Base-by-base conservation (phyloP, 768 basidiomycete species). In the Clitopilus hobsonii region DNA sequence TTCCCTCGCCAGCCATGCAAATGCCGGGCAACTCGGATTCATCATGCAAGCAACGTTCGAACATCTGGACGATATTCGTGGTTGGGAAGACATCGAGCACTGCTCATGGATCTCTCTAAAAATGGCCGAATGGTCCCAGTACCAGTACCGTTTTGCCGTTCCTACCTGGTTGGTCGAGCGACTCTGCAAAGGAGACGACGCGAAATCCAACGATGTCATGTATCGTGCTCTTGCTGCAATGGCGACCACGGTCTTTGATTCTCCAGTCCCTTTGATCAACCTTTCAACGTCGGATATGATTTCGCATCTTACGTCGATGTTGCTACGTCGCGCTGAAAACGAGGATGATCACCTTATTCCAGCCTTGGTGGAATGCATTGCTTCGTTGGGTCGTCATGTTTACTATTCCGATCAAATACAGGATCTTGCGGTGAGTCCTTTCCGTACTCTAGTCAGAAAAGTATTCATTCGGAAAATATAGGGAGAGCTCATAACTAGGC, bases 371-470 rank as follows among this genome's bases (percentile, higher is more conserved):
- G 77, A 84, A 53, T 88, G 89, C 63, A 87, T 95, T 38, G 77
- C 88, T 2, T 90, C 94, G 0, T 75, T 98, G 10, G 93, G 93
- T 29, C 85, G 88, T 10, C 94, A 96, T 64, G 85, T 96, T 53
- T 95, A 97, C 73, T 98, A 98, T 65, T 89, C 92, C 32, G 95
- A 97, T 68, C 95, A 98, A 70, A 92, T 94, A 50, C 91, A 93
- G 64, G 95, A 97, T 65, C 83, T 97, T 41, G 84, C 91, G 1
- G 79, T 81, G 48, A 67, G 79, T 54, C 30, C 14, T 67, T 47
- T 23, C 18, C 36, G 51, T 30, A 26, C 28, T 50, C 23, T 20
- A 6, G 24, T 32, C 27, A 23, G 11, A 30, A 38, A 30, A 28
- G 50, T 25, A 24, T 36, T 60, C 38, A 58, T 30, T 30, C 13